Base-by-base conservation (phyloP, 2,329 filamentous ascomycete genomes). In the Pyrenophora graminea region DNA sequence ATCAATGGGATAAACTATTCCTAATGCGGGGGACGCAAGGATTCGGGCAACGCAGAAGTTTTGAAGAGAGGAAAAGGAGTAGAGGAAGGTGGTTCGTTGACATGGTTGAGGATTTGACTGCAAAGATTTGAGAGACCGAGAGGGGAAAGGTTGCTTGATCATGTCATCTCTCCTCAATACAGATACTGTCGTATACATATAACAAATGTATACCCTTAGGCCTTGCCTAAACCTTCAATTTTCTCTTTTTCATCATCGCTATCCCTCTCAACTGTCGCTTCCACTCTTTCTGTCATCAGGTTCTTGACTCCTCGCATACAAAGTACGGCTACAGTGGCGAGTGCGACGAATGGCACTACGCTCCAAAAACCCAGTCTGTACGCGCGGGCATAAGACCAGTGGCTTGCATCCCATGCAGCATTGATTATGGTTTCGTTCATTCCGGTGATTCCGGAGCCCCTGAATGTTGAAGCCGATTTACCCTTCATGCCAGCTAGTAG, bases 281-380 rank as follows among this genome's bases (percentile, higher is more conserved):
- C 67, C 1, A 71, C 66, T 46, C 58, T 61, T 48, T 69, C 66
- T 2, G 66, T 69, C 66, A 69, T 69, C 9, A 69, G 34, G 8
- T 66, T 53, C 30, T 58, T 62, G 9, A 69, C 61, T 4, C 66
- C 67, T 40, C 40, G 63, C 65, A 71, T 61, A 34, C 55, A 64
- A 3, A 59, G 55, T 12, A 68, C 64, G 12, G 56, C 53, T 9
- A 62, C 53, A 0, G 59, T 63, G 8, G 66, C 66, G 0, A 70
- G 48, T 8, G 64, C 65, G 2, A 68, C 66, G 31, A 70, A 71
- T 17, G 68, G 68, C 2, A 71, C 53, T 1, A 70, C 61, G 13
- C 67, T 70, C 64, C 62, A 64, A 53, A 63, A 71, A 0, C 64
- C 67, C n/a, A 69, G 36, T 15, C 62, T 38, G 39, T 70, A 69